Evolutionary conservation across 805 yeast genomes (phyloP), one percentile per base, ranked within the genome.

Genomic region (Suhomyces vadensis): DNA sequence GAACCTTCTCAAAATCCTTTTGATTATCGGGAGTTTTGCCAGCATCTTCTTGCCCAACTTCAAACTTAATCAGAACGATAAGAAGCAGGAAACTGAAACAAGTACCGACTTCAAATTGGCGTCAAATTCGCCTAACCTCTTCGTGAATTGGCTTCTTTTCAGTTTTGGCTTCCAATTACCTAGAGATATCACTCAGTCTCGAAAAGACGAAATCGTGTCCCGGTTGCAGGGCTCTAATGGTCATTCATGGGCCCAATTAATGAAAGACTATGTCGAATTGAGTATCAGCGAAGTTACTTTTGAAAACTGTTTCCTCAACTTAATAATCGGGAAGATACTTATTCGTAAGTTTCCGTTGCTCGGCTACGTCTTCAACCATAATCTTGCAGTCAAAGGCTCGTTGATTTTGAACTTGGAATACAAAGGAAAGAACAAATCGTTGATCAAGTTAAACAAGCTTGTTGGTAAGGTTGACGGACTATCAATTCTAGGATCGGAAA

Each of bases 401-500:
- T 52, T 68, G 35, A 49, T 71, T 27, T 22, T 48, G 37, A 63
- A 64, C 39, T 54, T 69, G 37, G 60, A 56, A n/a, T 65, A 65
- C 50, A 51, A 54, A 11, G 70, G 69, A 4, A 53, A 52, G 3
- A 42, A 59, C 20, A 43, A 50, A 16, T 49, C 56, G 3, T 56
- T 69, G 41, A 37, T 22, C 6, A 50, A 51, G 24, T 46, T 70
- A 29, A 55, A 51, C 40, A 46, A 52, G 9, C 48, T 71, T 47
- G 54, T 67, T 33, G 56, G 57, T 16, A 49, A 59, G 1, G 46
- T 67, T 13, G 74, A 69, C 43, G 73, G 71, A 0, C 40, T 61
- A 35, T 46, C 57, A 5, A 33, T 65, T 35, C 63, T 71, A 40
- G 63, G 60, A 4, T 61, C 67, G 10, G 55, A 54, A 5, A 35